These are phyloP conservation scores for Erodium maritimum DNA, from an alignment of 345 rosid genomes.

Conservation along the genomic window DNA sequence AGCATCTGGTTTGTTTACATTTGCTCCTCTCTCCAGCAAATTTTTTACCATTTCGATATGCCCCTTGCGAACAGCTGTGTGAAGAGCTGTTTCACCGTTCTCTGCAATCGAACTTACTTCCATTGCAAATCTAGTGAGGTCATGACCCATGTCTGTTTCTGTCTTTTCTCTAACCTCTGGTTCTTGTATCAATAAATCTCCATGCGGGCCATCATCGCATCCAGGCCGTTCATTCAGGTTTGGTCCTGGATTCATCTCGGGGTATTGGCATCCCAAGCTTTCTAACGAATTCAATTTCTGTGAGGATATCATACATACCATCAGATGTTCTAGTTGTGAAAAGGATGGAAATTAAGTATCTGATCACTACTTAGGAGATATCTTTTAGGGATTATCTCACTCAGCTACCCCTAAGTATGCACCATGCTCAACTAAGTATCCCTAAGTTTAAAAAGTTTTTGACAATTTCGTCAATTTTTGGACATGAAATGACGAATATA, in stretches of 20 bases:
- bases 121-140: conserved; percentile 7
- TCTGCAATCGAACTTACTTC: conserved; percentile 19
- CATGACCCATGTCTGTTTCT: conserved; percentile 16
- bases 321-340: conserved; percentile 8
- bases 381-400: too few species aligned
- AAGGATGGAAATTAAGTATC: neutral
- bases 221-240: conserved; percentile 23
- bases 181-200: conserved; percentile 15
- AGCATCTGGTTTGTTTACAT: conserved; percentile 34
- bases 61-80: conserved; percentile 38
- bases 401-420: too few species aligned
- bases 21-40: conserved; percentile 42
- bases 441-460: too few species aligned
- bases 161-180: conserved; percentile 22
- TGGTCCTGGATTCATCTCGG: conserved; percentile 17
- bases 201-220: conserved; percentile 19
- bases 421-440: too few species aligned
- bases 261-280: conserved; percentile 22
- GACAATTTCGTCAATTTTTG: too few species aligned
- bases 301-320: conserved; percentile 9
- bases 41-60: conserved; percentile 46
- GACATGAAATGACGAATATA: too few species aligned
- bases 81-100: conserved; percentile 33
- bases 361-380: conserved; percentile 5
- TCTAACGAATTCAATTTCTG: conserved; percentile 54